Evolutionary conservation across 352 stramenopile genomes (phyloP), one percentile per base, ranked within the genome.

Genomic region (Aphanomyces astaci): DNA sequence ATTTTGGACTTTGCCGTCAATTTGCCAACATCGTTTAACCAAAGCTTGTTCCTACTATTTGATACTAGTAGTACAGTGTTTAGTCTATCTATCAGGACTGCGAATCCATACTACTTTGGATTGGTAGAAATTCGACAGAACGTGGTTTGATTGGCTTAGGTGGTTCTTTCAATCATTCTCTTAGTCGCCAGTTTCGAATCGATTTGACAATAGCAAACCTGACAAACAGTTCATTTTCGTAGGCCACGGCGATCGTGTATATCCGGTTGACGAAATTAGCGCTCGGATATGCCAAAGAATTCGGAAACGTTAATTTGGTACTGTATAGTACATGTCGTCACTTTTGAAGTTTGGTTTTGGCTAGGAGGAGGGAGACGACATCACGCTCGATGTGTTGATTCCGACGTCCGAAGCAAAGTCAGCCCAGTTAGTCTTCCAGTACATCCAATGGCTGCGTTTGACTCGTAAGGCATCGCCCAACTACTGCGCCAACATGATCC

Each of bases 401-500:
- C 76, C 77, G 11, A 75, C 74, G 52, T 74, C 77, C 19, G 56
- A 84, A 48, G 77, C 78, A 33, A 67, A 77, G 63, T 90, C 81
- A 1, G 77, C 78, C 10, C 54, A 77, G 15, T 22, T 51, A 9
- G 70, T 90, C 36, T 73, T 90, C 28, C 66, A 83, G 45, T 90
- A 88, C 66, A 72, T 88, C 24, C 53, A 88, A 9, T 90, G 78
- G 79, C 39, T 90, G 39, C 74, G 79, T 28, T 56, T 57, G 1
- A 55, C 22, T 24, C 64, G 78, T 33, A 28, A 75, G 30, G 80
- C 87, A 49, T 86, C 79, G 27, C 68, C 75, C 2, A 82, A 78
- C 24, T 90, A 90, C 62, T 81, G 87, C 72, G 81, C 81, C 36
- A 90, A 90, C 63, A 71, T 90, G 32, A 64, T 90, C n/a, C 68